These are phyloP conservation scores for Arthrinium phaeospermum DNA, from an alignment of 2,329 filamentous ascomycete species.

Conservation along the genomic window DNA sequence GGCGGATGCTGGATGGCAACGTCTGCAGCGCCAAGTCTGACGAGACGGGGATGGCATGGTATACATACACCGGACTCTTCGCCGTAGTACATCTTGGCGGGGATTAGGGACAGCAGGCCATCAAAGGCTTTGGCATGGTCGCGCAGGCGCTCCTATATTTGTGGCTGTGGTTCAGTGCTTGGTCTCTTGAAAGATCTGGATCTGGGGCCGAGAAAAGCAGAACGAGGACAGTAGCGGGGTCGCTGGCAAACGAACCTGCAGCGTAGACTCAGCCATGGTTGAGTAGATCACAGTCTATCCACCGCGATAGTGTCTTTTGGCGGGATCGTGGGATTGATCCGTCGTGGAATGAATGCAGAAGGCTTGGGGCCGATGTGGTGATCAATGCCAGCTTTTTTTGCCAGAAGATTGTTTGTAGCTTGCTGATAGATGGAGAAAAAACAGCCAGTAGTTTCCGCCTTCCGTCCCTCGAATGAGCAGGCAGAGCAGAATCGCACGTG, in stretches of 20 bases:
- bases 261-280: constrained; percentile 32
- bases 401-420: constrained; percentile 4
- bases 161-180: constrained; percentile 6
- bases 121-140: constrained; percentile 78
- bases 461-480: background rate
- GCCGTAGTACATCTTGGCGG: constrained; percentile 89
- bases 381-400: constrained; percentile 10
- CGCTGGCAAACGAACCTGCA: constrained; percentile 32
- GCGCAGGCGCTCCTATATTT: constrained; percentile 59
- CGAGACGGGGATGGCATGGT: constrained; percentile 20
- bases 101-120: constrained; percentile 84
- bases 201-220: constrained; percentile 16
- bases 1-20: constrained; percentile 20
- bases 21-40: background rate
- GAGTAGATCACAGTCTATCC: background rate
- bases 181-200: constrained; percentile 20
- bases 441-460: constrained; percentile 13
- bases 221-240: constrained; percentile 14
- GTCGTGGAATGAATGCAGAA: background rate
- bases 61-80: constrained; percentile 80
- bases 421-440: constrained; percentile 14
- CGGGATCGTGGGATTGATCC: constrained; percentile 4
- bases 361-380: background rate
- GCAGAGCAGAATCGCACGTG: background rate
- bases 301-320: background rate